A percentile compares a stretch with the other conserved stretches of the same genome.
Evolutionary conservation across 257 asterid species (phyloP).

Genomic region (Capsicum baccatum): DNA sequence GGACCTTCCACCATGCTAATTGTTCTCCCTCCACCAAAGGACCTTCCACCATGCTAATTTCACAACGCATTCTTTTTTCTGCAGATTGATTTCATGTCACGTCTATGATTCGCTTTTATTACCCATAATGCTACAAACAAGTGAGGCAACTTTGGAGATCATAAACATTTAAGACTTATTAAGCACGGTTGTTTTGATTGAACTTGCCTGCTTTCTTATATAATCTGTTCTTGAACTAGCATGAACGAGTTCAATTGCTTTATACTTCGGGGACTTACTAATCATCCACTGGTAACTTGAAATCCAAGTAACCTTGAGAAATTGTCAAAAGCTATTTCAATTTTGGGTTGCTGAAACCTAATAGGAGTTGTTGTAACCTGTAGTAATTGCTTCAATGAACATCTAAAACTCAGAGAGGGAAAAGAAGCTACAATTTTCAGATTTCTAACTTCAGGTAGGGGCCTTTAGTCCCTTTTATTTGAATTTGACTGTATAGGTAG

Average conservation of each 20-base stretch:
- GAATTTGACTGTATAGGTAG: too few species aligned
- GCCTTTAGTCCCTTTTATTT: too few species aligned
- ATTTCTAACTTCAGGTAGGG: not conserved
- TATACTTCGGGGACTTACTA: not conserved
- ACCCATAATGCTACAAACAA: not conserved
- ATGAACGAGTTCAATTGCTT: not conserved
- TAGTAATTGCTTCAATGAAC: not conserved
- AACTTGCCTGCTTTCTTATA: not conserved
- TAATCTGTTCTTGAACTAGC: conserved; percentile 7
- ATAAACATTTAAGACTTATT: not conserved
- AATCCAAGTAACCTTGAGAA: not conserved
- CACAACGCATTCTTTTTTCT: not conserved
- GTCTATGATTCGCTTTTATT: not conserved
- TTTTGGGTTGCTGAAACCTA: too few species aligned
- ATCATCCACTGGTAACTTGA: not conserved
- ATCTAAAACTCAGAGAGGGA: not conserved
- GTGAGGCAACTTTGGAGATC: not conserved
- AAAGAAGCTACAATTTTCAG: not conserved
- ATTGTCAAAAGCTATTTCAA: not conserved
- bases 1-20: conserved; percentile 53
- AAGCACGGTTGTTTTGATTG: not conserved
- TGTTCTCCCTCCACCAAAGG: conserved; percentile 47
- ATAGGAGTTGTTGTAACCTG: not conserved
- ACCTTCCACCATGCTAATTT: conserved; percentile 46
- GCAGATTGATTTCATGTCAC: conserved; percentile 2